Evolutionary conservation across 192 early-diverging fungal genomes (phyloP).

Genomic region (Rhizoclosmatium sp.): DNA sequence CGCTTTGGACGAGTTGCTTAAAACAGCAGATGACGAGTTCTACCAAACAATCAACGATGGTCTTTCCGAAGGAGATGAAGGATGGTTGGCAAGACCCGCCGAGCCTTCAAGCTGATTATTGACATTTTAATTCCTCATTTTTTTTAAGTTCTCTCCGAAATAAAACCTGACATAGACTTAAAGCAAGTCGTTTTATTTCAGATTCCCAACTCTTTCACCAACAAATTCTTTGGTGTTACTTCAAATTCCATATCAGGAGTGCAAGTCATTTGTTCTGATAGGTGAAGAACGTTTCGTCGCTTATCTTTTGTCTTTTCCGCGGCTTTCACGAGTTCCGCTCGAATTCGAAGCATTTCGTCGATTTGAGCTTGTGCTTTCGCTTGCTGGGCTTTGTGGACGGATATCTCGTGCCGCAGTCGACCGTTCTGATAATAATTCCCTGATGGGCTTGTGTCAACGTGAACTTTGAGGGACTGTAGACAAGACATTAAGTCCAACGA

Average conservation of each 20-base stretch:
- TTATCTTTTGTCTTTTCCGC: not conserved
- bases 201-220: constrained; percentile 17
- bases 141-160: not conserved
- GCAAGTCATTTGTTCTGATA: constrained; percentile 37
- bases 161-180: not conserved
- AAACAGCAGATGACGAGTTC: constrained; percentile 62
- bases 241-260: constrained; percentile 46
- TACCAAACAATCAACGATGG: constrained; percentile 61
- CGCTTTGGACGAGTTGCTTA: constrained; percentile 55
- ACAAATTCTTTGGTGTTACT: constrained; percentile 6
- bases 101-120: not conserved
- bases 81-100: constrained; percentile 16
- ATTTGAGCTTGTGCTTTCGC: constrained; percentile 23
- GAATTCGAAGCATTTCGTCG: not conserved
- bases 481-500: not conserved
- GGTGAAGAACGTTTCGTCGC: constrained; percentile 25
- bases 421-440: constrained; percentile 32
- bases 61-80: constrained; percentile 22
- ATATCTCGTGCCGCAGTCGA: constrained; percentile 27
- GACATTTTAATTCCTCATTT: not conserved
- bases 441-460: constrained; percentile 11
- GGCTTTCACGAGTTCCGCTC: not conserved
- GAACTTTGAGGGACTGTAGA: constrained; percentile 15
- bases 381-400: constrained; percentile 18
- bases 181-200: not conserved